Evolutionary conservation across 495 filamentous ascomycete genomes (phyloP).

Genomic region (Opeltia flavorubescens): DNA sequence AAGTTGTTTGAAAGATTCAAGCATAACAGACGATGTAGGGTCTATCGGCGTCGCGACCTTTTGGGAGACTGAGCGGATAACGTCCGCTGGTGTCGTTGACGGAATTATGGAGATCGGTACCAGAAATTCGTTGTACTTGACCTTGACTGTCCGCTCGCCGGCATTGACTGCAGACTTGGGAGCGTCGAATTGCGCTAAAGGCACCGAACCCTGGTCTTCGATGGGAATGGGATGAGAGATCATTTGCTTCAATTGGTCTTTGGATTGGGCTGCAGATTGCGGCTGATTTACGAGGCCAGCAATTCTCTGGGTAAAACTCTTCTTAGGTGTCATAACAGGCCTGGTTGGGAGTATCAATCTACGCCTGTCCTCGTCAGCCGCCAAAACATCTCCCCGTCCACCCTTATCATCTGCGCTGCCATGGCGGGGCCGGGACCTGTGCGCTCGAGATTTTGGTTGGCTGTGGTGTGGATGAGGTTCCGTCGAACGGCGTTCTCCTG

Average conservation of each 20-base stretch:
- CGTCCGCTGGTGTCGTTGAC: constrained; percentile 58
- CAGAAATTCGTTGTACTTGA: constrained; percentile 49
- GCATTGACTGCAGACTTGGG: constrained; percentile 76
- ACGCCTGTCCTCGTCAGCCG: neutral
- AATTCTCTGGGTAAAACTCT: constrained; percentile 9
- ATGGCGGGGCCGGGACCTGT: neutral
- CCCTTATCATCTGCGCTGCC: neutral
- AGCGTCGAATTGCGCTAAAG: constrained; percentile 58
- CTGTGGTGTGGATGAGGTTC: neutral
- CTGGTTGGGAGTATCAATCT: neutral
- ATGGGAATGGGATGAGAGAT: constrained; percentile 11
- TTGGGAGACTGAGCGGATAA: constrained; percentile 45
- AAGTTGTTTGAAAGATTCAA: constrained; percentile 60
- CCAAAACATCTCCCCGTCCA: neutral
- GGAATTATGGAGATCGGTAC: constrained; percentile 54
- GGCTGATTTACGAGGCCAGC: constrained; percentile 1
- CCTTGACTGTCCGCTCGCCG: constrained; percentile 55
- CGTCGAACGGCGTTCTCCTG: neutral
- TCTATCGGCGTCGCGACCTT: constrained; percentile 43
- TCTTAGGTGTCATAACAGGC: neutral
- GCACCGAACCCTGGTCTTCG: constrained; percentile 27
- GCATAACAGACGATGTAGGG: constrained; percentile 44
- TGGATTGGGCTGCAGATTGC: constrained; percentile 2
- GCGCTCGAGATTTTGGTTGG: neutral
- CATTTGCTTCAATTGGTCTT: constrained; percentile 9